Evolutionary conservation across 176 grass and related monocot genomes (phyloP).

Genomic region (Melocanna baccifera): DNA sequence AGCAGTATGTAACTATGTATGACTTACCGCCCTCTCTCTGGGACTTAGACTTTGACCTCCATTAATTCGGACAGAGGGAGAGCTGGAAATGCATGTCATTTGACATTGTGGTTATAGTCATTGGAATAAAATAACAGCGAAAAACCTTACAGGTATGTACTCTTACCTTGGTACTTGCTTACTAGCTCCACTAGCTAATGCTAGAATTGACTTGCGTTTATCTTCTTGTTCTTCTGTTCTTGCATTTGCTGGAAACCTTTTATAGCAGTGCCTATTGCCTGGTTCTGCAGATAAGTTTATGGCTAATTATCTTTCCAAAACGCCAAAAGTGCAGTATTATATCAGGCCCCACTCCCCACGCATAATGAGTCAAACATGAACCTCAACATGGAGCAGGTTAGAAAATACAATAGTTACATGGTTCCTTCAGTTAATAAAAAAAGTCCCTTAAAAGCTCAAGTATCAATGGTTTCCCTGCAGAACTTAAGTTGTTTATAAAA

Average conservation of each 20-base stretch:
- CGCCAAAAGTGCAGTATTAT: constrained; percentile 3
- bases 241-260: constrained; percentile 79
- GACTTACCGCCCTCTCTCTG: constrained; percentile 88
- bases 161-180: constrained; percentile 66
- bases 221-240: constrained; percentile 98
- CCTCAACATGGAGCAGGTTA: neutral
- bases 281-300: constrained; percentile 48
- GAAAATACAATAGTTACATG: constrained; percentile 12
- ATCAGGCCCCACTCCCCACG: neutral
- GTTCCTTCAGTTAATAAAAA: constrained; percentile 13
- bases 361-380: constrained; percentile 23
- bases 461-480: constrained; percentile 11
- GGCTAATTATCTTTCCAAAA: constrained; percentile 22
- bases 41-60: constrained; percentile 91
- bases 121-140: neutral
- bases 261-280: constrained; percentile 62
- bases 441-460: neutral
- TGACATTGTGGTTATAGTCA: neutral
- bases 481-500: constrained; percentile 5
- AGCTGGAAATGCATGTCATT: constrained; percentile 48
- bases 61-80: constrained; percentile 51
- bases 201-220: constrained; percentile 80
- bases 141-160: constrained; percentile 15
- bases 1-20: constrained; percentile 4
- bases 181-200: constrained; percentile 59